Conservation (phyloP, 2,329 filamentous ascomycete species). For the Helicocarpus griseus region DNA sequence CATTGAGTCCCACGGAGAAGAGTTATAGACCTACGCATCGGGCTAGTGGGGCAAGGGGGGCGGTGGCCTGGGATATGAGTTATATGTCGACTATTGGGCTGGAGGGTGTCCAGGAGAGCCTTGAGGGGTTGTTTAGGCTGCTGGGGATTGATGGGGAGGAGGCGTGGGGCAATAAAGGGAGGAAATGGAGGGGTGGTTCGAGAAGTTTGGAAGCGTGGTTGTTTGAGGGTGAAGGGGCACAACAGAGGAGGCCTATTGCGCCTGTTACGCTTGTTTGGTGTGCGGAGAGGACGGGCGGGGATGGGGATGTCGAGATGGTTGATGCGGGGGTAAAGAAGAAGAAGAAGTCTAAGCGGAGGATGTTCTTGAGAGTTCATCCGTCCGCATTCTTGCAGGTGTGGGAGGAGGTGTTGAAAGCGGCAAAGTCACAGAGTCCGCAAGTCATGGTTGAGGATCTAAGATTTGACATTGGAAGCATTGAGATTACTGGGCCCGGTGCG, state of each 20-base stretch:
- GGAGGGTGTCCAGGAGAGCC: conserved; percentile 54
- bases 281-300: conserved; percentile 24
- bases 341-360: conserved; percentile 37
- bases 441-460: conserved; percentile 57
- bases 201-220: conserved; percentile 50
- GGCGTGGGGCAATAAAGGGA: conserved; percentile 54
- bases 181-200: conserved; percentile 60
- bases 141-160: conserved; percentile 52
- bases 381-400: conserved; percentile 59
- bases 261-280: conserved; percentile 71
- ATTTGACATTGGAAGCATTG: conserved; percentile 64
- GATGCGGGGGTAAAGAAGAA: conserved; percentile 19
- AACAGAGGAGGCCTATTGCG: conserved; percentile 48
- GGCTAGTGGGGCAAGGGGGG: conserved; percentile 63
- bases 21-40: conserved; percentile 81
- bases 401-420: conserved; percentile 49
- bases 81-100: conserved; percentile 83
- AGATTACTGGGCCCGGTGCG: conserved; percentile 62
- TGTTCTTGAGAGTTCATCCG: conserved; percentile 72
- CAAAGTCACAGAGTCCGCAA: conserved; percentile 52
- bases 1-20: conserved; percentile 79
- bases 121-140: conserved; percentile 56
- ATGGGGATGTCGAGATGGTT: conserved; percentile 28
- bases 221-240: conserved; percentile 44
- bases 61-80: conserved; percentile 85